Evolutionary conservation across 306 rosid genomes (phyloP).

Genomic region (Hippophae gyantsensis): DNA sequence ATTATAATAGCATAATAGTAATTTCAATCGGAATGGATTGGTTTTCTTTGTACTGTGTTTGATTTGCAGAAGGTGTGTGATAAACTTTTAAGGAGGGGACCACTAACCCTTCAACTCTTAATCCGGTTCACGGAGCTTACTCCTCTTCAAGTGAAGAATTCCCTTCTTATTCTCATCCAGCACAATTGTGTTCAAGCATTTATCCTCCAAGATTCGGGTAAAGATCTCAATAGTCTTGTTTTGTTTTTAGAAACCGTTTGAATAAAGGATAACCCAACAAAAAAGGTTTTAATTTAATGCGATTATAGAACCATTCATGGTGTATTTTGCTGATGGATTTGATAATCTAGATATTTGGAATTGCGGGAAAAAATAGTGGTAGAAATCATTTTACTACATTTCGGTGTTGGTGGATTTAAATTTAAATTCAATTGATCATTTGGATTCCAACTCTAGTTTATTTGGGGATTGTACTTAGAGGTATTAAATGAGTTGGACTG

Average conservation of each 20-base stretch:
- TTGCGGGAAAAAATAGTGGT: too few relatives aligned
- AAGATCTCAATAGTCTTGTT: neutral
- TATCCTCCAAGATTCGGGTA: constrained; percentile 24
- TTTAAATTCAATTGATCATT: too few relatives aligned
- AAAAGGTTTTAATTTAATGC: too few relatives aligned
- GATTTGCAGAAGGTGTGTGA: constrained; percentile 70
- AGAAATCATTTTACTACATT: too few relatives aligned
- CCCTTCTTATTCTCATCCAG: constrained; percentile 75
- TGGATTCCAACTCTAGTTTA: too few relatives aligned
- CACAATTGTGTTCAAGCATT: constrained; percentile 81
- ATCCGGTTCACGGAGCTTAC: constrained; percentile 55
- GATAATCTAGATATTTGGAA: too few relatives aligned
- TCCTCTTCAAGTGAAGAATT: constrained; percentile 53
- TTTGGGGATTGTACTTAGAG: too few relatives aligned
- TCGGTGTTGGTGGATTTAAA: too few relatives aligned
- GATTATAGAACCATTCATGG: too few relatives aligned
- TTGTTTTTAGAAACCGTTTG: neutral
- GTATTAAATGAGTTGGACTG: too few relatives aligned
- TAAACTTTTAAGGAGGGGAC: constrained; percentile 44
- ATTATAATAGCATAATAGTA: neutral
- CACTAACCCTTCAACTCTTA: constrained; percentile 33
- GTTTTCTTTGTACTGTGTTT: neutral
- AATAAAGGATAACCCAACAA: neutral
- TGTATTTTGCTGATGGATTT: too few relatives aligned
- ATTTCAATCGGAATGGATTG: neutral